Base-by-base conservation (phyloP, 331 rosid genomes). In the Rosa hybrid region DNA sequence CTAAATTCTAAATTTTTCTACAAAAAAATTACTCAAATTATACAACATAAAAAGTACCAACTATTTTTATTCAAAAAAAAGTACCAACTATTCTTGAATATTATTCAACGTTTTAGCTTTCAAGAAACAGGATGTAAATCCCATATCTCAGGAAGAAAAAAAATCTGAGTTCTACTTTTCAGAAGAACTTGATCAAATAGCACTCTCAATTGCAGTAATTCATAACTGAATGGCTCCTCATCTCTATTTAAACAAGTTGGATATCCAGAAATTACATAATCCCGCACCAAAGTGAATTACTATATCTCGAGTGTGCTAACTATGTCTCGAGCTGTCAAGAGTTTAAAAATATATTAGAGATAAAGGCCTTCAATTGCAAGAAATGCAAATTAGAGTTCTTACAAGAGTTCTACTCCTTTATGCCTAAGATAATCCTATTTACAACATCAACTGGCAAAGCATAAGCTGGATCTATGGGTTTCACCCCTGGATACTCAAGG, bases 401-500 rank as follows among this genome's bases (percentile, higher is more conserved):
- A 62, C 45, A 38, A 8, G 13, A 65, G 27, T 39, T 68, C 8
- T 34, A 41, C 20, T 44, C 30, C 67, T 80, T 76, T 72, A 77
- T 90, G 27, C 74, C 75, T 20, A 93, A 75, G 83, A 89, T 82
- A 81, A 91, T 85, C 72, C 81, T 79, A 82, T 90, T 85, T 63
- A 90, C 94, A 48, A 86, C 93, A 34, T 89, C 94, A 68, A 95
- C 94, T 12, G 99, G 99, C 81, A 91, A 83, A 46, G 96, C 97
- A 79, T 90, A 90, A 63, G 98, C 93, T 60, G 96, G 97, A 80
- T 93, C 92, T 56, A 89, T 85, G 25, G 97, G 86, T 86, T 91
- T 95, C 84, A 95, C 0, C 68, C 93, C 97, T 8, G 92, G 94
- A 91, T 91, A 95, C 90, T 93, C 97, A 51, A 95, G 97, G 84